Conservation (phyloP, 2,329 filamentous ascomycete genomes). For the Xylogone sp. region DNA sequence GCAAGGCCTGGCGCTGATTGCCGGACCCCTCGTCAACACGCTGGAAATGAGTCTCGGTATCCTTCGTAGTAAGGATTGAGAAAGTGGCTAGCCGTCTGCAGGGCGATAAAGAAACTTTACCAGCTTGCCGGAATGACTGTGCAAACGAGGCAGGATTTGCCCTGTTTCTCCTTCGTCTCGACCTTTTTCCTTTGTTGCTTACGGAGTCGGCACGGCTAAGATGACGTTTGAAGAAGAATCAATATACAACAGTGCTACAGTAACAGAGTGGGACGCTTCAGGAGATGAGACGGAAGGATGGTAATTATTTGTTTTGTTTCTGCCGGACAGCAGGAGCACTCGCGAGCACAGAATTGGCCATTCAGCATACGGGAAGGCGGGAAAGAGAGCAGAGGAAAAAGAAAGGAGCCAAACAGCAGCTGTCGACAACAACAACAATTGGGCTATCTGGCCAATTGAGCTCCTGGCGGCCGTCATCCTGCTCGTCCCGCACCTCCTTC, state of each 20-base stretch:
- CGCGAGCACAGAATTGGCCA: constrained; percentile 6
- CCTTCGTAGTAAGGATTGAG: neutral
- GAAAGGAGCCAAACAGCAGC: neutral
- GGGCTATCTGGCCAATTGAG: neutral
- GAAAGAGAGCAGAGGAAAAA: neutral
- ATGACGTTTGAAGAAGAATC: too few relatives aligned
- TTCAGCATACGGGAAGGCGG: constrained; percentile 2
- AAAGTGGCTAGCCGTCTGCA: neutral
- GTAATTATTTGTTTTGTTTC: too few relatives aligned
- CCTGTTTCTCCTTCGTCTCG: too few relatives aligned
- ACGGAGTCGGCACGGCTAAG: too few relatives aligned
- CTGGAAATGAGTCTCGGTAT: neutral
- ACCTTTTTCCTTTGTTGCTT: too few relatives aligned
- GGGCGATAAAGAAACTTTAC: neutral
- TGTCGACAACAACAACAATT: neutral
- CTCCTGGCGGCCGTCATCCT: neutral
- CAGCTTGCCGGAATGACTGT: neutral
- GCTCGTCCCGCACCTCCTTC: neutral
- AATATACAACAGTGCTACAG: too few relatives aligned
- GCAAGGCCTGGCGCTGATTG: neutral
- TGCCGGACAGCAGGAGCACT: too few relatives aligned
- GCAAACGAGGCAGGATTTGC: too few relatives aligned
- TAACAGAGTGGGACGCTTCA: too few relatives aligned
- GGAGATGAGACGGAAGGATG: neutral
- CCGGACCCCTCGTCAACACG: neutral